Base-by-base conservation (phyloP, 2,329 filamentous ascomycete genomes). In the Neonectria coccinea region DNA sequence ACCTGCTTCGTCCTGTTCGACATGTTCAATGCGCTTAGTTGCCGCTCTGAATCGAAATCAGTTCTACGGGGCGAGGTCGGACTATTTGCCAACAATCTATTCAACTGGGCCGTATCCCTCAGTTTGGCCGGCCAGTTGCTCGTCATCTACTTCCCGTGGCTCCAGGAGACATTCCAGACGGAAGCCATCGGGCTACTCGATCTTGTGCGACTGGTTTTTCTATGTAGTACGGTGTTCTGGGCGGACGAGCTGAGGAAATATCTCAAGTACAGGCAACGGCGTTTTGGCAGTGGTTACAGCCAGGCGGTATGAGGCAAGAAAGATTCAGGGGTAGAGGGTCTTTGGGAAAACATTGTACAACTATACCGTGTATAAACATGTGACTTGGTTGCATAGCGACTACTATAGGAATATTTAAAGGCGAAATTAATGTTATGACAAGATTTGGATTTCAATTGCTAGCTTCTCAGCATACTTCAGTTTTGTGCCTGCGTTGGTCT, bases 1-100 rank as follows among this genome's bases (percentile, higher is more conserved):
- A 99, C 96, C 6, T 97, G 94, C 80, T 99, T 99, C 76, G 96
- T 99, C 50, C 88, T 99, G 58, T 99, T 98, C 79, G 96, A 99
- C 84, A 99, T 99, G 96, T 97, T 98, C 85, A 98, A 99, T 79
- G 96, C 96, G 2, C 85, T 99, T 22, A 91, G 93, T 16, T 99
- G 96, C 80, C 92, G 96, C 52, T 97, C 92, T 8, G 94, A 97
- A 76, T 89, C 88, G 67, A 98, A 98, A 79, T 97, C 92, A 11
- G 85, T 99, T 5, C 86, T 99, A 4, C 86, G 91, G 27, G 95
- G 96, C 44, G 94, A 99, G 77, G 85, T 97, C 55, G 89, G 91
- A 9, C 78, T 97, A 12, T 92, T 96, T 62, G 89, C 90, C 9
- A 99, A 99, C 77, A 91, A 89, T 65, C 91, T 99, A 80, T 99